Percentiles rank a stretch among this genome's conserved stretches.
Evolutionary conservation across 768 basidiomycete genomes (phyloP).

Genomic region (Tulasnella calospora): DNA sequence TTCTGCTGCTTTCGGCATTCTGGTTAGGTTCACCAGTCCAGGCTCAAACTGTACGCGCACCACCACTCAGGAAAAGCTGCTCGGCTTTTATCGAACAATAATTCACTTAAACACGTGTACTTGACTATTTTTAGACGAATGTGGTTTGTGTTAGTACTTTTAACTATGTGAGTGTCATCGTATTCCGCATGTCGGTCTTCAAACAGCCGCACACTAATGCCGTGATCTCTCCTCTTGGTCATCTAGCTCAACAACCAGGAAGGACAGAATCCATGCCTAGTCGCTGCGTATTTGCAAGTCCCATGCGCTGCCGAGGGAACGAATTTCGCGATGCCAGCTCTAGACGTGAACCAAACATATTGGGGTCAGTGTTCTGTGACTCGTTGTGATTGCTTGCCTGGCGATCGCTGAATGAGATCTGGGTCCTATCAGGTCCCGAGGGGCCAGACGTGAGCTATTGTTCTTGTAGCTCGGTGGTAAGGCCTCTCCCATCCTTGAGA

Average conservation of each 20-base stretch:
- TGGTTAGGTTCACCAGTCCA: background rate
- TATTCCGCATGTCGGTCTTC: background rate
- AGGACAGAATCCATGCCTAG: conserved; percentile 21
- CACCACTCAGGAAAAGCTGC: background rate
- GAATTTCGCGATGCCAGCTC: background rate
- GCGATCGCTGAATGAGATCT: background rate
- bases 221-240: no score
- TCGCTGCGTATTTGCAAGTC: conserved; percentile 19
- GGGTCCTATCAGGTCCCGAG: background rate
- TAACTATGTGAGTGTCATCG: background rate
- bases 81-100: background rate
- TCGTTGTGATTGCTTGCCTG: background rate
- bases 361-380: background rate
- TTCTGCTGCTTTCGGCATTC: background rate
- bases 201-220: background rate
- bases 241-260: background rate
- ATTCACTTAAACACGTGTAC: background rate
- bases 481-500: background rate
- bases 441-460: conserved; percentile 34
- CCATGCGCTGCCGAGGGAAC: background rate
- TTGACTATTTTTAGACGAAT: background rate
- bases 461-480: conserved; percentile 50
- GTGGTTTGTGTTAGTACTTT: background rate
- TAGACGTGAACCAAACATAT: background rate
- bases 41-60: conserved; percentile 1